Evolutionary conservation across 352 stramenopile species (phyloP).

Genomic region (Pythium pectinolyticum): DNA sequence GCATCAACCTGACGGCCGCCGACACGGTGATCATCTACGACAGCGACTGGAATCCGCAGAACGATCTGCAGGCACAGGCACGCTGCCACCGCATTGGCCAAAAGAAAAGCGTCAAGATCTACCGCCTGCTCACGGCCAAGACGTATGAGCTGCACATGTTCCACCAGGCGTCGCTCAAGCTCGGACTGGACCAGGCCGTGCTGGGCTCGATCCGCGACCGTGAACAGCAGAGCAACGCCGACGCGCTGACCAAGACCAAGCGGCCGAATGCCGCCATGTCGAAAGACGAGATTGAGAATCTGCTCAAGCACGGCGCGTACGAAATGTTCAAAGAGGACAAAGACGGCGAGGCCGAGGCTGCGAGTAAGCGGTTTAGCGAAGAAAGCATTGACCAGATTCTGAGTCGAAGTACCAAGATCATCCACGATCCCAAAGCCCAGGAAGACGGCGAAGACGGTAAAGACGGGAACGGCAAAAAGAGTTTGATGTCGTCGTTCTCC

Average conservation of each 20-base stretch:
- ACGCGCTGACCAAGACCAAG: slow-evolving; percentile 30
- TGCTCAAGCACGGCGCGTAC: slow-evolving; percentile 93
- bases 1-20: slow-evolving; percentile 96
- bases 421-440: slow-evolving; percentile 77
- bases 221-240: slow-evolving; percentile 37
- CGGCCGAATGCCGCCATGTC: slow-evolving; percentile 57
- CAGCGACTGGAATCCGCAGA: slow-evolving; percentile 98
- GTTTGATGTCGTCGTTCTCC: slow-evolving; percentile 88
- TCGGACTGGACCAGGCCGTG: slow-evolving; percentile 91
- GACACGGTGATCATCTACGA: slow-evolving; percentile 96
- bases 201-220: slow-evolving; percentile 86
- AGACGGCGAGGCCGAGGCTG: slow-evolving; percentile 88
- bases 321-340: slow-evolving; percentile 93
- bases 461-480: slow-evolving; percentile 64
- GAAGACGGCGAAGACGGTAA: slow-evolving; percentile 37
- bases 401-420: slow-evolving; percentile 83
- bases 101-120: slow-evolving; percentile 93
- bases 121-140: slow-evolving; percentile 89
- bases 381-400: slow-evolving; percentile 99
- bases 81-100: slow-evolving; percentile 93
- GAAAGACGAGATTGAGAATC: slow-evolving; percentile 91
- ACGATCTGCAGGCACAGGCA: slow-evolving; percentile 91
- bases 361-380: slow-evolving; percentile 95
- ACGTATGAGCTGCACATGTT: slow-evolving; percentile 96
- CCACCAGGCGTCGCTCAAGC: slow-evolving; percentile 89